Evolutionary conservation across 2,329 filamentous ascomycete genomes (phyloP), one percentile per base, ranked within the genome.

Genomic region (Simplicillium aogashimaense): DNA sequence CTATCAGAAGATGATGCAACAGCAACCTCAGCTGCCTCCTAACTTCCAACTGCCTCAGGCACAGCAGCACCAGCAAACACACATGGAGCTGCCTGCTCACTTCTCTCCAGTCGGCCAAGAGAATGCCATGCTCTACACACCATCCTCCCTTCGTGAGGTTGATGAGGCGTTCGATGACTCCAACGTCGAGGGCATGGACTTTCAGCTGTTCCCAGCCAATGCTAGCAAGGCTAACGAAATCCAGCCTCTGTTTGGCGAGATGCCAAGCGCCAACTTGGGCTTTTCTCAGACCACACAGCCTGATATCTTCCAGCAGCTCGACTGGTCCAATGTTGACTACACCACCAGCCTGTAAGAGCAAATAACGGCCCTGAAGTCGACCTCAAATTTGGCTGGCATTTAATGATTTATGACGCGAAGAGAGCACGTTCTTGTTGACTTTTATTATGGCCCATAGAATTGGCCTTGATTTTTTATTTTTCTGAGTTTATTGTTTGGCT

Each of bases 81-180:
- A 45, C 14, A 7, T 44, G 7, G 37, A 50, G 34, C 44, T 43
- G 47, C 46, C 63, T 28, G 61, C 69, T 18, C 80, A 85, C 45
- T 72, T 86, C 45, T 87, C 83, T 3, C 81, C 82, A 8, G 69
- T 70, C 40, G 83, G 79, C 5, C 81, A 86, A 50, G 71, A 74
- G 29, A 79, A 82, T 44, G 65, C 78, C 2, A 83, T 85, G 64
- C 70, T 86, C 28, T 83, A 72, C 59, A 83, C 82, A 9, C 78
- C 83, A 36, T 70, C 70, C 33, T 80, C 79, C 0, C 58, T 78
- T 44, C 64, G 66, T 14, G 72, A 76, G 17, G 67, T 78, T 18
- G 82, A 87, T 44, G 81, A 86, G 51, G 73, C 71, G 31, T 83
- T 78, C 49, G 73, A 76, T 32, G 78, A 81, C 25, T 60, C 63